These are phyloP conservation scores for Fraxinus americana DNA, from an alignment of 257 asterid genomes.

Conservation along the genomic window DNA sequence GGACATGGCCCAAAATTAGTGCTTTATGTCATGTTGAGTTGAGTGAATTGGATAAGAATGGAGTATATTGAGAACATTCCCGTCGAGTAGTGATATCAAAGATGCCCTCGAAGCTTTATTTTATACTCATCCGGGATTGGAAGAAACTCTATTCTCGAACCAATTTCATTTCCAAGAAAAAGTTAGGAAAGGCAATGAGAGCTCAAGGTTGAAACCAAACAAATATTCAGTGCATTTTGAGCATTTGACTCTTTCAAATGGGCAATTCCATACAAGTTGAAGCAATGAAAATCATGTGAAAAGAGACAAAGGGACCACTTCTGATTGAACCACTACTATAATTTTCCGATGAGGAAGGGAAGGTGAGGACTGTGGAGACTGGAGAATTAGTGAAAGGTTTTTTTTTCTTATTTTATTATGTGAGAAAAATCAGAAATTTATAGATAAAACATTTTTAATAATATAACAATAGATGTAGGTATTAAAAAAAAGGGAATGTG, in stretches of 20 bases:
- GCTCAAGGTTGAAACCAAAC: slow-evolving; percentile 34
- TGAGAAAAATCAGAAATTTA: too few species aligned
- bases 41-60: too few species aligned
- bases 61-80: too few species aligned
- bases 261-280: slow-evolving; percentile 40
- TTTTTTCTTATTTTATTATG: neutral
- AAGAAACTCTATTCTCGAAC: slow-evolving; percentile 22
- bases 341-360: slow-evolving; percentile 43
- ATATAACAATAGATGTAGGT: too few species aligned
- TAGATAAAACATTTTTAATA: too few species aligned
- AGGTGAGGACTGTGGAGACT: too few species aligned
- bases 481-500: slow-evolving; percentile 43
- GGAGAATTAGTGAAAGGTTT: neutral
- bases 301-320: slow-evolving; percentile 43
- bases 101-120: neutral
- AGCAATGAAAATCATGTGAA: slow-evolving; percentile 42
- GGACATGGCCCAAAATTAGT: too few species aligned
- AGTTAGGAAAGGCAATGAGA: slow-evolving; percentile 41
- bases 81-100: neutral
- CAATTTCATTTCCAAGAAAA: slow-evolving; percentile 32
- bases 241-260: slow-evolving; percentile 26
- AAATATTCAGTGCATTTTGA: slow-evolving; percentile 31
- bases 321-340: slow-evolving; percentile 26
- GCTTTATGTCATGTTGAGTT: too few species aligned
- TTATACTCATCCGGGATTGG: neutral